Evolutionary conservation across 192 early-diverging fungal species (phyloP).

Genomic region (Phycomyces nitens): DNA sequence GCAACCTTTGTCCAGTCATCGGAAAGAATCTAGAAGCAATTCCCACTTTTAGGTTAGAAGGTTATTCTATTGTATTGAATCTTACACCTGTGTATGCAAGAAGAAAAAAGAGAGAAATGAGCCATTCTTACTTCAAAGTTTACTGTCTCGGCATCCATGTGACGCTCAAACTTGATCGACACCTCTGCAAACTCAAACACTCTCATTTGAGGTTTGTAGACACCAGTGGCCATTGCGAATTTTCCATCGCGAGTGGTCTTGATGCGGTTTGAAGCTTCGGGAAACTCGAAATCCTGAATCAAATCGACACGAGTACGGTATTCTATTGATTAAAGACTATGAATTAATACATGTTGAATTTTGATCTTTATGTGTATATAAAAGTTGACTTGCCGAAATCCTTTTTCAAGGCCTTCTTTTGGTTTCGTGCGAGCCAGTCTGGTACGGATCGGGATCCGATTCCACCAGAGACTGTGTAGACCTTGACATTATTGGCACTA

Average conservation of each 20-base stretch:
- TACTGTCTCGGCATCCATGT: slow-evolving; percentile 91
- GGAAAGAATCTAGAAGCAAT: slow-evolving; percentile 62
- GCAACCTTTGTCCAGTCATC: slow-evolving; percentile 98
- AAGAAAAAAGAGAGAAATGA: neutral
- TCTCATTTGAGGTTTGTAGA: slow-evolving; percentile 98
- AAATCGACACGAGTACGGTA: slow-evolving; percentile 90
- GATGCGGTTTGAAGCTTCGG: slow-evolving; percentile 84
- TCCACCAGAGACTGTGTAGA: slow-evolving; percentile 77
- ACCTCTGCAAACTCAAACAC: slow-evolving; percentile 89
- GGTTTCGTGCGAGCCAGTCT: slow-evolving; percentile 89
- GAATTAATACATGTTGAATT: neutral
- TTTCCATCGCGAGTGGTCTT: slow-evolving; percentile 84
- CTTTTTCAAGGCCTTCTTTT: slow-evolving; percentile 83
- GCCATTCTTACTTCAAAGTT: slow-evolving; percentile 54
- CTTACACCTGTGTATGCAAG: neutral
- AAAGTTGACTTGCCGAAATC: slow-evolving; percentile 61
- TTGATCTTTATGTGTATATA: neutral
- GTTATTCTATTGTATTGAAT: too few relatives aligned
- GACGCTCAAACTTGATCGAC: slow-evolving; percentile 98
- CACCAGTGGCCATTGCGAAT: slow-evolving; percentile 88
- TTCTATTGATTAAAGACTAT: slow-evolving; percentile 47
- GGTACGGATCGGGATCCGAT: slow-evolving; percentile 80
- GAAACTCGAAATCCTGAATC: slow-evolving; percentile 98
- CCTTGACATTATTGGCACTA: slow-evolving; percentile 92
- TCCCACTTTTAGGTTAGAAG: too few relatives aligned